Base-by-base conservation (phyloP, 2,329 filamentous ascomycete species). In the Plenodomus tracheiphilus region DNA sequence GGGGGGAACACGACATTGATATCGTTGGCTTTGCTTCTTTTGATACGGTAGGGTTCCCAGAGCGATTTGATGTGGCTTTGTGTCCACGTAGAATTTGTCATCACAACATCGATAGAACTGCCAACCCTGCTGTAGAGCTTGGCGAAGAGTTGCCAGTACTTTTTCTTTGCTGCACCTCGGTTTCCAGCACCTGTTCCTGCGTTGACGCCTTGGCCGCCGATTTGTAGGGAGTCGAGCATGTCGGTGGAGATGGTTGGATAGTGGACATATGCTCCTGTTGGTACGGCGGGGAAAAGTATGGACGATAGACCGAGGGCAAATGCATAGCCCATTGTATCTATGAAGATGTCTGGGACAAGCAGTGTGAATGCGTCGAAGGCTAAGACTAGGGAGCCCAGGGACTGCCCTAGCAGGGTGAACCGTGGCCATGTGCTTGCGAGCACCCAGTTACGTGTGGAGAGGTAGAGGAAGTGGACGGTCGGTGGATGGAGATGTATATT, bases 211-310 rank as follows among this genome's bases (percentile, higher is more conserved):
- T 86, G 46, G 70, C 88, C 40, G 78, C 81, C 28, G 70, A 71
- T 54, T 35, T 64, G 51, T 4, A 97, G 83, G 16, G 89, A 93
- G 18, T 85, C 82, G 3, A 99, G 83, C 94, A 99, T 99, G 66
- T 99, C 94, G 42, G 91, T 99, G 2, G 92, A 97, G 45, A 99
- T 99, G 47, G 93, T 97, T 1, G 94, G 94, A 69, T 97, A 99
- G 75, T 99, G 94, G 1, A 97, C 92, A 68, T 99, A 99, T 43
- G 94, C 92, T 39, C 84, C 91, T 0, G 91, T 97, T 0, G 93
- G 89, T 1, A 97, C 82, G 30, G 76, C 73, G 0, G 83, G 87
- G 68, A 97, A 97, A 19, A 97, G 79, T 55, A 88, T 81, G 68
- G 91, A 94, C 72, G 81, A 88, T 2, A 97, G 79, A 8, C 89